A percentile compares a stretch with the other conserved stretches of the same genome.
phyloP scores from a whole-genome alignment of 2,329 filamentous ascomycete genomes.

The Clonostachys rhizophaga region DNA sequence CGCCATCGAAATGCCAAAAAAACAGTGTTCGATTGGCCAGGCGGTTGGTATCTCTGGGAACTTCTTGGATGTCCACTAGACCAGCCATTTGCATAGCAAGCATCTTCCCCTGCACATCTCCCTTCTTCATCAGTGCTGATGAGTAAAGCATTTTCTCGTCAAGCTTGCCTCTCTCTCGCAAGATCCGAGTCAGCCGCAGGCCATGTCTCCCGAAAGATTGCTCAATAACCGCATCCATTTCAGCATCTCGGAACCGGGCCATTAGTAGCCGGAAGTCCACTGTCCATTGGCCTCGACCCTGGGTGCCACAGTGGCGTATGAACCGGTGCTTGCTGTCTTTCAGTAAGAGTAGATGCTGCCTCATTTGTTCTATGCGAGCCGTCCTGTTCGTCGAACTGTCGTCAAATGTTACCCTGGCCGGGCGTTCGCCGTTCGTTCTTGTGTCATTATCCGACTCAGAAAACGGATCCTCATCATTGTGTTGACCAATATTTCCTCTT shows the following conservation, averaged over 20 bases:
- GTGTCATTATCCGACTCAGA: conserved; percentile 24
- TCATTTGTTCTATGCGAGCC: conserved; percentile 51
- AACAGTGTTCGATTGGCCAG: conserved; percentile 82
- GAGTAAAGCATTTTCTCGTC: conserved; percentile 86
- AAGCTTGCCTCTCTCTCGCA: conserved; percentile 84
- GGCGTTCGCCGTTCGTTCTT: conserved; percentile 27
- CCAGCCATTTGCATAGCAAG: conserved; percentile 82
- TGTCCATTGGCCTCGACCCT: conserved; percentile 70
- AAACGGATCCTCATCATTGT: conserved; percentile 19
- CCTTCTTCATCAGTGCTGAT: conserved; percentile 77
- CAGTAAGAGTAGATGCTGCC: conserved; percentile 70
- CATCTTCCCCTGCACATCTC: conserved; percentile 80
- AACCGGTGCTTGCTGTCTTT: conserved; percentile 66
- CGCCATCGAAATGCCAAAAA: conserved; percentile 84
- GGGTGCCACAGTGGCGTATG: conserved; percentile 59
- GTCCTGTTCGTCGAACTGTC: conserved; percentile 32
- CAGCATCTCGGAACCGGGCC: conserved; percentile 64
- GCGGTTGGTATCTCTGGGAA: conserved; percentile 81
- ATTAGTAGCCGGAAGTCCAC: conserved; percentile 77
- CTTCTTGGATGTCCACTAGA: conserved; percentile 87
- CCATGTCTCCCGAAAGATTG: conserved; percentile 73
- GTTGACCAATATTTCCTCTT: not conserved
- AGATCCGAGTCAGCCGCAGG: conserved; percentile 77
- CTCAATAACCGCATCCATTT: conserved; percentile 78
- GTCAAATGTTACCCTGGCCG: conserved; percentile 46